Evolutionary conservation across 73 alveolate genomes (phyloP), one percentile per base, ranked within the genome.

Genomic region (Breviolum minutum): DNA sequence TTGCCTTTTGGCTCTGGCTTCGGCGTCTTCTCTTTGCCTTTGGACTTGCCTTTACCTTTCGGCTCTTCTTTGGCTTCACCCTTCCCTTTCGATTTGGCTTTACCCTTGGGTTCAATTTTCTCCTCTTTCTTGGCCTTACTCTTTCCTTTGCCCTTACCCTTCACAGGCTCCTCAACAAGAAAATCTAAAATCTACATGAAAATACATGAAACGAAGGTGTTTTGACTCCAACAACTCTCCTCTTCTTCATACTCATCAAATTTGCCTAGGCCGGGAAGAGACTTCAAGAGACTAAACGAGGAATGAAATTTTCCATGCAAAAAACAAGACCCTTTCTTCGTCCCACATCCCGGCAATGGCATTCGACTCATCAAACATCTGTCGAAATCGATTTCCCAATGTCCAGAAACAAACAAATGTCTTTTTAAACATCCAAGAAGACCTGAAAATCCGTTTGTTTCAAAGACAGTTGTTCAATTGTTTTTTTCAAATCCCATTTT

Each of bases 131-230:
- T 27, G 60, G 66, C 98, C 81, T 92, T 92, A 89, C 98, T 89
- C 66, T 92, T 92, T 40, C 98, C 98, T 63, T 92, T 92, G 98
- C 98, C 98, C 48, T 92, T 92, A 40, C 54, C 54, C 80, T 19
- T 76, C 40, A 27, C 81, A 2, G 90, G 90, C 98, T 92, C 98
- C 98, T 86, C 64, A 14, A 32, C 9, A 29, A 8, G n/a, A 32
- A 73, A 40, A 40, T n/a, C n/a, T n/a, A n/a, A n/a, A n/a, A n/a
- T n/a, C n/a, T n/a, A n/a, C n/a, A n/a, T n/a, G n/a, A n/a, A n/a
- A n/a, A n/a, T n/a, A n/a, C n/a, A n/a, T n/a, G n/a, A n/a, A n/a
- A n/a, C n/a, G n/a, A n/a, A n/a, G n/a, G n/a, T n/a, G n/a, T n/a
- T n/a, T n/a, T 40, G 54, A 40, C 54, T 40, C 54, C 54, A 40